Base-by-base conservation (phyloP, 1,284 basidiomycete species). In the Vanrija humicola region DNA sequence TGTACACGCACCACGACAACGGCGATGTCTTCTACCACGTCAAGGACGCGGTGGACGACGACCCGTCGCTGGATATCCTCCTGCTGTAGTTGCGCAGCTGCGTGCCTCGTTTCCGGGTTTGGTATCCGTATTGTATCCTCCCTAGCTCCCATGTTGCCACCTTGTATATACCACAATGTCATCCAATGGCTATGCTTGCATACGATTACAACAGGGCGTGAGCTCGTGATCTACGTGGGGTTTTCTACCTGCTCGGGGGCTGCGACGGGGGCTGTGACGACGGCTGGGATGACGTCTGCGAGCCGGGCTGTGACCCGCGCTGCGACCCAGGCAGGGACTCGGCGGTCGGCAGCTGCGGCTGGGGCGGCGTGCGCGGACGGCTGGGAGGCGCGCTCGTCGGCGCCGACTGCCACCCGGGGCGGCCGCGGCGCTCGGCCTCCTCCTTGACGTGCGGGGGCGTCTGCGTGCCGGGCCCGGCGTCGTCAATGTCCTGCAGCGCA, bases 51-150 rank as follows among this genome's bases (percentile, higher is more conserved):
- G 9, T 54, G 14, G 23, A n/a, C 12, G 46, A 54, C 15, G 40
- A 49, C 25, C 52, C 52, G 29, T 29, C 26, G 25, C 52, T 54
- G 12, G 52, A 54, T 21, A 29, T 54, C 6, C 25, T 54, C 16
- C 43, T 54, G n/a, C 15, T 54, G 3, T 54, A 44, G 21, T 5
- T 7, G n/a, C n/a, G n/a, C n/a, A 23, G 47, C 14, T n/a, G 38
- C 15, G 34, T 7, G 44, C 46, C 29, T 38, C 14, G 21, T 3
- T 23, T 23, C 21, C 46, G n/a, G 38, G 26, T 3, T 16, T 29
- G 38, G 25, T 18, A 7, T 15, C 23, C 43, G 5, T 10, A 15
- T 44, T 44, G 25, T 21, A 23, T 23, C 21, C 9, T n/a, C 12
- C 19, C 6, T 28, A 23, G 21, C 21, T 10, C 28, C 10, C 28